Base-by-base conservation (phyloP, 1,284 basidiomycete species). In the Ustilago loliicola region DNA sequence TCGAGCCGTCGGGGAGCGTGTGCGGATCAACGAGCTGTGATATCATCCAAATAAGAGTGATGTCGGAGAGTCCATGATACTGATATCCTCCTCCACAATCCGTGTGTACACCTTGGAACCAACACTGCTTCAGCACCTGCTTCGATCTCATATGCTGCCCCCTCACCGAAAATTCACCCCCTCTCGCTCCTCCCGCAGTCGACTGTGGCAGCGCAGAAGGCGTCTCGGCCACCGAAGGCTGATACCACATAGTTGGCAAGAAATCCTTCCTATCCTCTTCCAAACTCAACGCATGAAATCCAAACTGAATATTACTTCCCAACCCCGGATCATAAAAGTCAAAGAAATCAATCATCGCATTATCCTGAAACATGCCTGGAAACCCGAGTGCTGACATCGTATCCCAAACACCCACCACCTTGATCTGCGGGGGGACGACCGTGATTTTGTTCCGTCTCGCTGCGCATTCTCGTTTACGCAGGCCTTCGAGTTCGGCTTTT, bases 1-100 rank as follows among this genome's bases (percentile, higher is more conserved):
- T 59, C 0, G 29, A 32, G 1, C 80, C 54, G 45, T 72, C 61
- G 15, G 68, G 66, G 1, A 72, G 62, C 4, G 38, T 63, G 36
- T 77, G 74, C 2, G 61, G 59, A 38, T 83, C 81, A 8, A 77
- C 59, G 15, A 83, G 66, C 30, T 80, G 68, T 1, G 77, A 70
- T 10, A 85, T 72, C 80, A 86, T 82, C 85, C 85, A 86, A 52
- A 82, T 72, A 7, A 86, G 71, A 1, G 81, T 51, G 17, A 86
- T 47, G 48, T 85, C 81, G 19, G 75, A 67, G 1, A 86, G 66
- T 1, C 85, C 85, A 57, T 85, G 85, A 23, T 75, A 66, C 58
- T 70, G 55, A 34, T 74, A 77, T 21, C 83, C 82, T 6, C 85
- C 84, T 6, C 85, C 85, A 6, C 77, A 69, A 62, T 85, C 83